phyloP scores from a whole-genome alignment of 768 basidiomycete genomes.

The Chlorophyllum brunneum region DNA sequence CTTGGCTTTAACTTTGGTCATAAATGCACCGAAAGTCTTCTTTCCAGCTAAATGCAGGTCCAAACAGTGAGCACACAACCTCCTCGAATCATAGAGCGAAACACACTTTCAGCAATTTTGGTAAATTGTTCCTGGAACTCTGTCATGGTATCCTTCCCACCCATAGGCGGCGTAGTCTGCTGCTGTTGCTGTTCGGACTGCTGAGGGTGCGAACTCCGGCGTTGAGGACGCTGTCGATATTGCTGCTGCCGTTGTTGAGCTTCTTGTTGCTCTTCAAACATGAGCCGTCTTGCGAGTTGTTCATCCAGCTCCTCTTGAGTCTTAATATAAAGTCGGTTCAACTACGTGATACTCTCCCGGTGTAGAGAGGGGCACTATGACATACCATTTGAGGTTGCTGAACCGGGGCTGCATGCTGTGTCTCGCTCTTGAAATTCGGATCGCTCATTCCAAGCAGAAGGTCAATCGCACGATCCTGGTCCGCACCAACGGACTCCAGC shows the following conservation, averaged over 20 bases:
- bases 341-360: neutral
- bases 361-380: neutral
- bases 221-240: slow-evolving; percentile 22
- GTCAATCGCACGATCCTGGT: slow-evolving; percentile 77
- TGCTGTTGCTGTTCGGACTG: slow-evolving; percentile 18
- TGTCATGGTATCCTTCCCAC: slow-evolving; percentile 49
- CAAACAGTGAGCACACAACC: neutral
- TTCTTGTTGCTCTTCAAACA: slow-evolving; percentile 56
- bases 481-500: slow-evolving; percentile 63
- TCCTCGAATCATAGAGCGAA: neutral
- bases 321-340: slow-evolving; percentile 19
- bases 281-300: slow-evolving; percentile 68
- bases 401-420: slow-evolving; percentile 17
- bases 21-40: slow-evolving; percentile 67
- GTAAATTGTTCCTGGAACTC: slow-evolving; percentile 75
- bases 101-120: slow-evolving; percentile 76
- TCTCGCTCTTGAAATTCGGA: slow-evolving; percentile 57
- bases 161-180: slow-evolving; percentile 14
- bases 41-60: slow-evolving; percentile 52
- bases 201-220: slow-evolving; percentile 10
- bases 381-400: slow-evolving; percentile 19
- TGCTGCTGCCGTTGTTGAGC: slow-evolving; percentile 33
- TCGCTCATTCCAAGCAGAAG: slow-evolving; percentile 82
- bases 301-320: slow-evolving; percentile 76
- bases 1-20: slow-evolving; percentile 80